A percentile compares a stretch with the other conserved stretches of the same genome.
Conservation (phyloP, 2,329 filamentous ascomycete genomes). For the Lasiodiplodia hormozganensis region DNA sequence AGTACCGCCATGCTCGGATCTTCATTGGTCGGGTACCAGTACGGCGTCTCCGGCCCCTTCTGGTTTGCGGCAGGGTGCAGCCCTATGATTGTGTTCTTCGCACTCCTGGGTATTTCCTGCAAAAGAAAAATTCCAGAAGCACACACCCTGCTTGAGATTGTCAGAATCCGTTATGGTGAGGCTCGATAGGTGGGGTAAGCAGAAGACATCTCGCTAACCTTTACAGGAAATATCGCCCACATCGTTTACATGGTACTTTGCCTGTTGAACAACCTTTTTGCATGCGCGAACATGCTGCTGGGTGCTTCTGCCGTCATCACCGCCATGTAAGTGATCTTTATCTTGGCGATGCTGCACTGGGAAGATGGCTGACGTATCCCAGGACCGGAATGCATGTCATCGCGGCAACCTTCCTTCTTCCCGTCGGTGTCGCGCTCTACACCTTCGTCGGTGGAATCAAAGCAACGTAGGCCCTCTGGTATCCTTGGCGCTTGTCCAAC, state of each 20-base stretch:
- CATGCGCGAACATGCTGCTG: constrained; percentile 61
- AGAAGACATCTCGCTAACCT: constrained; percentile 19
- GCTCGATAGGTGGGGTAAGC: constrained; percentile 35
- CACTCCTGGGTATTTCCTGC: constrained; percentile 58
- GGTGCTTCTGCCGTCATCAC: constrained; percentile 53
- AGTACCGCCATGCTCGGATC: constrained; percentile 61
- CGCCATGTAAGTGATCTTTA: constrained; percentile 50
- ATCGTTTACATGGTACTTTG: constrained; percentile 61
- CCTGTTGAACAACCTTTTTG: constrained; percentile 62
- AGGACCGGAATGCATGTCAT: constrained; percentile 25
- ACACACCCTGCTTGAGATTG: constrained; percentile 62
- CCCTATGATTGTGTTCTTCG: constrained; percentile 59
- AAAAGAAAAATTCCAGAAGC: constrained; percentile 62
- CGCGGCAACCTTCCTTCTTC: constrained; percentile 22
- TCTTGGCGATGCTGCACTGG: constrained; percentile 50
- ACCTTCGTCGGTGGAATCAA: constrained; percentile 34
- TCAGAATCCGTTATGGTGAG: constrained; percentile 57
- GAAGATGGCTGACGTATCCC: constrained; percentile 47
- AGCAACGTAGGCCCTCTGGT: constrained; percentile 31
- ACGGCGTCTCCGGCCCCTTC: constrained; percentile 63
- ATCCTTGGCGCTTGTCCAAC: no score
- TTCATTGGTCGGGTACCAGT: constrained; percentile 60
- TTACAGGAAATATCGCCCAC: constrained; percentile 45
- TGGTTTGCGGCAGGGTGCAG: constrained; percentile 59
- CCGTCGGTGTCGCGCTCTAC: constrained; percentile 38